These are phyloP conservation scores for Colletotrichum sp. DNA, from an alignment of 2,329 filamentous ascomycete species.

Conservation along the genomic window DNA sequence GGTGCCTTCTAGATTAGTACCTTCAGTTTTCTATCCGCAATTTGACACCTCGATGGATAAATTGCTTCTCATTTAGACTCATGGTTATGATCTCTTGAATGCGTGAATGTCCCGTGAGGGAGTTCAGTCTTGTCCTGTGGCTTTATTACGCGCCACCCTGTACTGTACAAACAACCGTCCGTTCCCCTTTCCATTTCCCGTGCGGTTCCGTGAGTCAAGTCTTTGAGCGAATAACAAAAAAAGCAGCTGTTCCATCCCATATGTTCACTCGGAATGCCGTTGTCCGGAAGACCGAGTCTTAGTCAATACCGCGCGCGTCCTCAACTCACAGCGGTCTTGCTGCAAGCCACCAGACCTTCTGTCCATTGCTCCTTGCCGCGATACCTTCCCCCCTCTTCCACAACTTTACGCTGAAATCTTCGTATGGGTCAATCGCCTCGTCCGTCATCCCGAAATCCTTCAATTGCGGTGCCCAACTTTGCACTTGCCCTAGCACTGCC, in stretches of 20 bases:
- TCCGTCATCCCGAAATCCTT: slow-evolving; percentile 10
- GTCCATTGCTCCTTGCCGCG: not conserved
- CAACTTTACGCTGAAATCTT: slow-evolving; percentile 13
- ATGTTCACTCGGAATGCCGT: not conserved
- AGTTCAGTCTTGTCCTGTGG: not conserved
- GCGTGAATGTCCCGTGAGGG: not conserved
- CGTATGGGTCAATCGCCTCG: slow-evolving; percentile 11
- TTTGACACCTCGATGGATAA: not conserved
- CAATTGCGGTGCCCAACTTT: slow-evolving; percentile 1
- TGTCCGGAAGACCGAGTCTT: not conserved
- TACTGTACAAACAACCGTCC: not conserved
- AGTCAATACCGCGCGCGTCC: not conserved
- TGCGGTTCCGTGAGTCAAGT: not conserved
- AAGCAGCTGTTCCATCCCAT: not conserved
- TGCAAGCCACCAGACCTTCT: slow-evolving; percentile 16
- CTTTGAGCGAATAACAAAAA: not conserved
- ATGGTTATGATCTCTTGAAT: not conserved
- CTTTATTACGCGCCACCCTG: not conserved
- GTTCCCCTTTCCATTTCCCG: not conserved
- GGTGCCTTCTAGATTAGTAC: not conserved
- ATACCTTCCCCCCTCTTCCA: slow-evolving; percentile 15
- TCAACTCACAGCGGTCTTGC: slow-evolving; percentile 4
- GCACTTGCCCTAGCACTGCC: slow-evolving; percentile 5
- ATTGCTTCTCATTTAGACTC: not conserved
- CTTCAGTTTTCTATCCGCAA: not conserved